Base-by-base conservation (phyloP, 306 rosid species). In the Medicago arabica region DNA sequence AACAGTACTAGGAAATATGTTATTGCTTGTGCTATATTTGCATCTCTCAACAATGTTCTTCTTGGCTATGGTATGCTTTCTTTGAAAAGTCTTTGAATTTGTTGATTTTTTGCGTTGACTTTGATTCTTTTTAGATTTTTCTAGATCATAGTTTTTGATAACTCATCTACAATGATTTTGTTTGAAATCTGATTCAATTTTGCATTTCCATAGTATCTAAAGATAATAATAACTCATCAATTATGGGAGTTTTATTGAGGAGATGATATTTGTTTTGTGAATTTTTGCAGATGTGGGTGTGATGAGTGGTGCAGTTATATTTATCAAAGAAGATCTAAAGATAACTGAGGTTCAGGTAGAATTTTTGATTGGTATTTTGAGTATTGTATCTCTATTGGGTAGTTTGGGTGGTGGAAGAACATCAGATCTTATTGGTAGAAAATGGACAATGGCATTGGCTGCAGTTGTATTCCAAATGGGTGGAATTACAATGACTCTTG, bases 291-390 rank as follows among this genome's bases (percentile, higher is more conserved):
- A 94, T 79, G 98, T 94, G 7, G 98, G 98, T 71, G 98, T 94
- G n/a, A 94, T 94, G 98, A 93, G 98, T 79, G 98, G 97, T 70
- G 97, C 98, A 60, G 90, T 94, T 57, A 83, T 91, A 85, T 94
- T 89, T 85, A 94, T 94, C 49, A 91, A 90, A 49, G 90, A 94
- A 78, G 98, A 91, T 85, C 84, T 91, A 65, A 94, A 91, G 69
- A 91, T 91, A 79, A 75, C 90, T 21, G 94, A 94, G 87, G 83
- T 91, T 43, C 91, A 94, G 66, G 88, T 75, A 58, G 98, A 94
- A 83, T 67, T 94, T 58, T 90, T 94, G 62, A 79, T 94, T 54
- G 98, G 97, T 76, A 94, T 94, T 85, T 76, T 91, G 78, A 91
- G 97, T 85, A 36, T 94, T 71, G 86, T 94, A 62, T 94, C 98